Base-by-base conservation (phyloP, 2,329 filamentous ascomycete species). In the Talaromyces sp. region DNA sequence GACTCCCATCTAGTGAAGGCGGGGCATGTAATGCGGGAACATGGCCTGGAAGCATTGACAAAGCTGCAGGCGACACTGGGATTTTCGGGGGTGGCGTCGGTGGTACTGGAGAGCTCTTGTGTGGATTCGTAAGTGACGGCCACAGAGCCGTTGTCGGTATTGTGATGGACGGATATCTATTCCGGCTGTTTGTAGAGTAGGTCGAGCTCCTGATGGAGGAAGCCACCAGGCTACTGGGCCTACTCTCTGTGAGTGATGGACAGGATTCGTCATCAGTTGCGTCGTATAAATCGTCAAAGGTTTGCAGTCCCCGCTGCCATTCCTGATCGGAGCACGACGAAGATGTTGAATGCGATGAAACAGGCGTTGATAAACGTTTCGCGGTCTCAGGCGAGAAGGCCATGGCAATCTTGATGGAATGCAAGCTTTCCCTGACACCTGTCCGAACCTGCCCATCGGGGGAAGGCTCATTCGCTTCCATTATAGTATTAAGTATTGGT, bases 261-360 rank as follows among this genome's bases (percentile, higher is more conserved):
- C 75, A 78, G 62, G 80, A 64, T 68, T 77, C 73, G 59, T 92
- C 86, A 66, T 96, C 92, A 17, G 91, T 92, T 49, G 91, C 84
- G 74, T 95, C 90, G 74, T 96, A 96, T 55, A 96, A 79, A 69
- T 96, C 91, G 75, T 96, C 91, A 69, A 93, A 93, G 65, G 91
- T 88, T 82, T 68, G 86, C 85, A 66, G 88, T 88, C 72, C 83
- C 79, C 68, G 81, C 77, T 78, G 84, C 89, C 68, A 81, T 80
- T 89, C 88, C 78, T 81, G 68, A 81, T 82, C 59, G 81, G 85
- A 61, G 63, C 72, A 72, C n/a, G 71, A 73, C 15, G 71, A 75
- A 1, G 67, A 65, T 13, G 52, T 53, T 17, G 72, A 71, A 1
- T 67, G 67, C 1, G 70, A 70, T 8, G 74, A 75, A 15, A 71